A percentile compares a stretch with the other conserved stretches of the same genome.
phyloP scores from a whole-genome alignment of 1,284 basidiomycete species.

The Porodaedalea pini region DNA sequence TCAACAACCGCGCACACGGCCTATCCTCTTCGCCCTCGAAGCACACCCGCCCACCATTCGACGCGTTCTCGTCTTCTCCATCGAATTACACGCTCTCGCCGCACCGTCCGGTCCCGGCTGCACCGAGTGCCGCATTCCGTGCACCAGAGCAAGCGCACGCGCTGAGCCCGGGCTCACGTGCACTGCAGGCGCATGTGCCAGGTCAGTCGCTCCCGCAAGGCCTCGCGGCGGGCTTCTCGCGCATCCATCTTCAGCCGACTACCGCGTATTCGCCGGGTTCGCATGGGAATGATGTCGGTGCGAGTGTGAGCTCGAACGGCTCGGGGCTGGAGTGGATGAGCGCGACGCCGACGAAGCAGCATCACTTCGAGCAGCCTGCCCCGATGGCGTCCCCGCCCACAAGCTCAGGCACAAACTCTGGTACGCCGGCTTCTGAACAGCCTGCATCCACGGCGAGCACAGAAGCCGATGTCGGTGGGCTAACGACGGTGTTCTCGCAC shows the following conservation, averaged over 20 bases:
- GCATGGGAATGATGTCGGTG: slow-evolving; percentile 23
- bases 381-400: not conserved
- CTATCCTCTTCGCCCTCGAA: slow-evolving; percentile 24
- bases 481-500: slow-evolving; percentile 49
- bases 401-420: slow-evolving; percentile 17
- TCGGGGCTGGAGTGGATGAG: not conserved
- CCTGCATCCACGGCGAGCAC: not conserved
- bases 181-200: slow-evolving; percentile 74
- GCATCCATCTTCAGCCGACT: slow-evolving; percentile 70
- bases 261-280: slow-evolving; percentile 29
- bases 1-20: slow-evolving; percentile 24
- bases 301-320: not conserved
- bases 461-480: slow-evolving; percentile 26
- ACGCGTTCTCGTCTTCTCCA: slow-evolving; percentile 7
- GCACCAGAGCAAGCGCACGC: slow-evolving; percentile 33
- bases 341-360: slow-evolving; percentile 2
- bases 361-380: not conserved
- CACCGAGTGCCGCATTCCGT: slow-evolving; percentile 26
- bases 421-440: slow-evolving; percentile 24
- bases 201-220: slow-evolving; percentile 87
- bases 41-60: not conserved
- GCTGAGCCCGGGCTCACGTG: slow-evolving; percentile 62
- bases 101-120: slow-evolving; percentile 30
- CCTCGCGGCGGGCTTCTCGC: slow-evolving; percentile 79
- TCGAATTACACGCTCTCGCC: slow-evolving; percentile 11